Percentiles rank a stretch among this genome's conserved stretches.
phyloP scores from a whole-genome alignment of 208 protist genomes.

The Leishmania arabica region DNA sequence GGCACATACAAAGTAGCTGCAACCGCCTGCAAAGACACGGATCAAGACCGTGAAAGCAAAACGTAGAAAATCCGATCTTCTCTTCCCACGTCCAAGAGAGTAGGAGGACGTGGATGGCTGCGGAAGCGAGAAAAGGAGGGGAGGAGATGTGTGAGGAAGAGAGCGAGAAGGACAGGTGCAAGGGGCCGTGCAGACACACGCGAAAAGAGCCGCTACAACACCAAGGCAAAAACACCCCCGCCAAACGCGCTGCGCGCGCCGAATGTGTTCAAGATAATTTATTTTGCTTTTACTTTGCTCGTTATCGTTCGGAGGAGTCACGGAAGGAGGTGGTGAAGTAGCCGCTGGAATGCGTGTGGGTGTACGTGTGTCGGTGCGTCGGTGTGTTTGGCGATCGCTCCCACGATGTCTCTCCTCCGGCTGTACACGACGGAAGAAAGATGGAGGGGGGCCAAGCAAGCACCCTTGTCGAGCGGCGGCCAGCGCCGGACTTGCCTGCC shows the following conservation, averaged over 20 bases:
- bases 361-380: not conserved
- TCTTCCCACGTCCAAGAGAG: no score
- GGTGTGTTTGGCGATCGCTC: not conserved
- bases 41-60: not conserved
- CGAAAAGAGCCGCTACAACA: not conserved
- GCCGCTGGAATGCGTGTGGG: not conserved
- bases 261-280: no score
- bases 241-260: no score
- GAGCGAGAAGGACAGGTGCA: not conserved
- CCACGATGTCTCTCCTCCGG: not conserved
- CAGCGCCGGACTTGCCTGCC: not conserved
- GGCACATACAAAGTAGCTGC: not conserved
- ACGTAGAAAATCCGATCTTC: not conserved
- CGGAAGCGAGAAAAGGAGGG: not conserved
- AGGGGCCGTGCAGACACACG: not conserved
- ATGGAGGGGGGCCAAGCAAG: not conserved
- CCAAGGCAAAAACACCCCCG: not conserved
- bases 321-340: not conserved
- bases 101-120: no score
- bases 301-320: no score
- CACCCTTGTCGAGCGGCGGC: not conserved
- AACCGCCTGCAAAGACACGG: not conserved
- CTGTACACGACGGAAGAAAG: not conserved
- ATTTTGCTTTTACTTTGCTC: no score
- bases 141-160: not conserved